Conservation (phyloP, 2,329 filamentous ascomycete genomes). For the Xylariaceae sp. region DNA sequence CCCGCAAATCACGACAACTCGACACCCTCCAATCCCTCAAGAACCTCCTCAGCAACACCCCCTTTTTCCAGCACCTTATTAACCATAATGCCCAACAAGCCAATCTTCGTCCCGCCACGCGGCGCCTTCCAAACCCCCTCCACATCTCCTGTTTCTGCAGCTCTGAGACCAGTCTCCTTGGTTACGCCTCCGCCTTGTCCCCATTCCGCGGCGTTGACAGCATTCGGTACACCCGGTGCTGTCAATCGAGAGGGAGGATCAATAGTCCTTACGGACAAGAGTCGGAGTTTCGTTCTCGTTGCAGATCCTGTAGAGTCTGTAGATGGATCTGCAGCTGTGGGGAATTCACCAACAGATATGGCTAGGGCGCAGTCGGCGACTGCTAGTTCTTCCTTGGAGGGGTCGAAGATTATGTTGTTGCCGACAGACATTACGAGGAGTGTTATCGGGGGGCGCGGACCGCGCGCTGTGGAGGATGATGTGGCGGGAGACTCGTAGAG, state of each 20-base stretch:
- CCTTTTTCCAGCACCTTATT: conserved; percentile 72
- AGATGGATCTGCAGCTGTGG: conserved; percentile 15
- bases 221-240: conserved; percentile 66
- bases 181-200: conserved; percentile 35
- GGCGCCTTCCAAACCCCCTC: conserved; percentile 85
- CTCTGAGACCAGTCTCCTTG: conserved; percentile 40
- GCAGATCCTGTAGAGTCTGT: conserved; percentile 28
- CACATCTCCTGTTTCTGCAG: conserved; percentile 52
- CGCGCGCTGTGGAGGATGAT: conserved; percentile 2
- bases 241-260: conserved; percentile 73
- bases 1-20: conserved; percentile 46
- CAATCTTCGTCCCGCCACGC: conserved; percentile 76
- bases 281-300: conserved; percentile 44
- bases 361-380: conserved; percentile 89
- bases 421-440: conserved; percentile 85
- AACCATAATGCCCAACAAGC: conserved; percentile 70
- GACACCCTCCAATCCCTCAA: conserved; percentile 76
- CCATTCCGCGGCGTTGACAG: conserved; percentile 56
- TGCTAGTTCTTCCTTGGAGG: conserved; percentile 83
- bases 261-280: conserved; percentile 69
- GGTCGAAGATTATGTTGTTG: conserved; percentile 90
- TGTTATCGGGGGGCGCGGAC: conserved; percentile 74
- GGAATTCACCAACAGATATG: conserved; percentile 66
- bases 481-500: conserved; percentile 58
- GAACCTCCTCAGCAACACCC: conserved; percentile 81